Evolutionary conservation across 192 early-diverging fungal genomes (phyloP).

Genomic region (Coemansia sp.): DNA sequence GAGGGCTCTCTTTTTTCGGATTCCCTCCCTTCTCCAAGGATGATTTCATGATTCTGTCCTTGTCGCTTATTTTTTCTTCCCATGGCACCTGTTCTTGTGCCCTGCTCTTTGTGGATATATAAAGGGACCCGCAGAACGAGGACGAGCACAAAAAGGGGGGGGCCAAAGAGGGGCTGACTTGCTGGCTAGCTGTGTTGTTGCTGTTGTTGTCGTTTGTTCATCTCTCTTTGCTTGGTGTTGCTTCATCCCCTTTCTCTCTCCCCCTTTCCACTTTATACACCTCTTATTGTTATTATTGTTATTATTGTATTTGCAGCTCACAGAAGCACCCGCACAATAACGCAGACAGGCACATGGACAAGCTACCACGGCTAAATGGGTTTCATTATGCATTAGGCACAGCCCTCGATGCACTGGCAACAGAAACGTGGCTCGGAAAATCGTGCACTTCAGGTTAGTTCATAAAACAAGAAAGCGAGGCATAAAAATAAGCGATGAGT

Average conservation of each 20-base stretch:
- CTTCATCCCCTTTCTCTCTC: neutral
- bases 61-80: neutral
- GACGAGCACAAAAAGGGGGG: too few relatives aligned
- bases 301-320: neutral
- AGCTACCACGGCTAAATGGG: conserved; percentile 7
- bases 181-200: too few relatives aligned
- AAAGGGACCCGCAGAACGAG: neutral
- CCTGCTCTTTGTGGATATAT: neutral
- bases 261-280: too few relatives aligned
- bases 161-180: too few relatives aligned
- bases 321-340: too few relatives aligned
- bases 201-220: too few relatives aligned
- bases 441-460: neutral
- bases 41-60: too few relatives aligned
- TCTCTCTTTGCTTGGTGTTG: neutral
- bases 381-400: neutral
- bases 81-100: too few relatives aligned
- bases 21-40: too few relatives aligned
- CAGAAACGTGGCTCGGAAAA: conserved; percentile 2
- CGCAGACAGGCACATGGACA: too few relatives aligned
- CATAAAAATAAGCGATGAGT: neutral
- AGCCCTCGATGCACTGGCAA: neutral
- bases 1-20: too few relatives aligned
- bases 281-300: neutral
- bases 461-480: neutral